A percentile compares a stretch with the other conserved stretches of the same genome.
These are phyloP conservation scores for Sutorius eximius DNA, from an alignment of 1,284 basidiomycete genomes.

Conservation along the genomic window DNA sequence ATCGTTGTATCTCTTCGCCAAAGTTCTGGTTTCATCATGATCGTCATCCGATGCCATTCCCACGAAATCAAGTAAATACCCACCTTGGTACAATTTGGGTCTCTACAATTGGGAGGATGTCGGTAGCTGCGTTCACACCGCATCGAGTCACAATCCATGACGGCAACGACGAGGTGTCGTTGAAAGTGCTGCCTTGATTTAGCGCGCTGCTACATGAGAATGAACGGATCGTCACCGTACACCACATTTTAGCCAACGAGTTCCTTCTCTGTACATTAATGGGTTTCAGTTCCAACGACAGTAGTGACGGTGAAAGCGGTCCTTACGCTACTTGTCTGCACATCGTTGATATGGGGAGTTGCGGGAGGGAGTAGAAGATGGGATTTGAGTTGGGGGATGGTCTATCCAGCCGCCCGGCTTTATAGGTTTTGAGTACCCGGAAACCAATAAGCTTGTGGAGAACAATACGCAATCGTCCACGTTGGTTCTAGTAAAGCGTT, in stretches of 20 bases:
- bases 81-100: conserved; percentile 53
- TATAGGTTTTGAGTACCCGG: conserved; percentile 30
- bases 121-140: conserved; percentile 63
- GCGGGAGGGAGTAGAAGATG: conserved; percentile 2
- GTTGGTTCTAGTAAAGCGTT: conserved; percentile 16
- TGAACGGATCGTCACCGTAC: conserved; percentile 41
- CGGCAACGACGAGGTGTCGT: conserved; percentile 64
- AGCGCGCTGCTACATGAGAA: conserved; percentile 1
- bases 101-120: conserved; percentile 56
- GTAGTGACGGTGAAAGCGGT: conserved; percentile 11
- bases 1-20: conserved; percentile 53
- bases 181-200: conserved; percentile 60
- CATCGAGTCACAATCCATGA: conserved; percentile 63
- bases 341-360: conserved; percentile 36
- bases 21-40: conserved; percentile 42
- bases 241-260: conserved; percentile 65
- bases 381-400: conserved; percentile 18
- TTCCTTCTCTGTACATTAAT: conserved; percentile 56
- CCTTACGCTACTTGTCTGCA: conserved; percentile 58
- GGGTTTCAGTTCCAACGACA: conserved; percentile 8
- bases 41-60: conserved; percentile 14
- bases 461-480: conserved; percentile 33
- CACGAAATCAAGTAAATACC: conserved; percentile 23
- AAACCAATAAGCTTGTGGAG: conserved; percentile 27
- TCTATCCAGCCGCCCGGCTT: conserved; percentile 16